A percentile compares a stretch with the other conserved stretches of the same genome.
phyloP scores from a whole-genome alignment of 345 rosid genomes.

The Xanthoceras sorbifolium region DNA sequence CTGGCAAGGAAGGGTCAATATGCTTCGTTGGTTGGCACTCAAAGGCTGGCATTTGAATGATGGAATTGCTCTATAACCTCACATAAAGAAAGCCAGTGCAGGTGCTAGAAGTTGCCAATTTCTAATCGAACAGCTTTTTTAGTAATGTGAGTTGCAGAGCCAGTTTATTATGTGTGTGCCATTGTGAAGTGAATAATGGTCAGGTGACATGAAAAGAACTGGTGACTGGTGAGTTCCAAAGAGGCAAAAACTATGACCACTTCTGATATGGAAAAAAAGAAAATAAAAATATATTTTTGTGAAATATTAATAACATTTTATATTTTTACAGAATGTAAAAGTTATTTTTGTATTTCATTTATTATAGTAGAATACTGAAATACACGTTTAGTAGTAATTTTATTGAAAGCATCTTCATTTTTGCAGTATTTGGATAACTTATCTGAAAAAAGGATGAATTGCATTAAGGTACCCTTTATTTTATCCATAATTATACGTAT shows the following conservation, averaged over 20 bases:
- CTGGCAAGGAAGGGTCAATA: conserved; percentile 71
- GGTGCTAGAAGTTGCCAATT: not conserved
- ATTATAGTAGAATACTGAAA: no score
- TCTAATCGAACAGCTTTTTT: not conserved
- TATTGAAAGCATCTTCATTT: no score
- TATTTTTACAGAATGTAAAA: no score
- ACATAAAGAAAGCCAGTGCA: conserved; percentile 3
- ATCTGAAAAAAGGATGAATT: no score
- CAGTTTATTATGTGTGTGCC: not conserved
- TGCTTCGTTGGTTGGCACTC: conserved; percentile 83
- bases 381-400: no score
- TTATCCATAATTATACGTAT: no score
- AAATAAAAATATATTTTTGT: no score
- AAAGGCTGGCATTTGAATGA: conserved; percentile 90
- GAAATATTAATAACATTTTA: no score
- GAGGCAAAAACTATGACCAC: not conserved
- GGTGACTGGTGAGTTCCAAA: conserved; percentile 4
- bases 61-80: not conserved
- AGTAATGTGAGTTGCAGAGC: conserved; percentile 4
- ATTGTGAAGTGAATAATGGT: not conserved
- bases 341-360: no score
- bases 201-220: not conserved
- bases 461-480: no score
- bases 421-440: no score
- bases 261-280: no score